Evolutionary conservation across 2,329 filamentous ascomycete species (phyloP), one percentile per base, ranked within the genome.

Genomic region (Penicillium sp.): DNA sequence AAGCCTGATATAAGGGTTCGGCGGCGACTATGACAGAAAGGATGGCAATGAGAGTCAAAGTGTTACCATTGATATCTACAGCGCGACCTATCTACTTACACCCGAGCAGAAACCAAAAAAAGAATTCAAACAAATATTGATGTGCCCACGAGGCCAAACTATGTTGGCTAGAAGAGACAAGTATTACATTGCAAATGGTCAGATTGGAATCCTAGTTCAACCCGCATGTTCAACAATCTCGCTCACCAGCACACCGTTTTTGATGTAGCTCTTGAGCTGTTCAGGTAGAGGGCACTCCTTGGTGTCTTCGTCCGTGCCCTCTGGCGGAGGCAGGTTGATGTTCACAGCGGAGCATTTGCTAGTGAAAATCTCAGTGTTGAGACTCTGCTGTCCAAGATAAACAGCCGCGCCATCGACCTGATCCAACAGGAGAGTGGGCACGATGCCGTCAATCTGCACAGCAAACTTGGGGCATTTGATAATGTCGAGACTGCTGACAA

Each of bases 201-300:
- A 18, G 40, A 29, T 14, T 5, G 43, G 36, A 13, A 43, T 9
- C 3, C 11, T 9, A 14, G 11, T 46, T 58, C 81, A 97, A 53
- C 93, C 92, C 60, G 90, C 86, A 77, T 97, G 93, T 67, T 94
- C 92, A 16, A 99, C 94, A 73, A 99, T 97, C 82, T 97, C 93
- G 69, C 86, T 96, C 27, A 93, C 83, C 59, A 97, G 71, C 61
- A 89, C 86, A 21, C 90, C 89, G 74, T 91, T 79, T 73, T 87
- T 90, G 79, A 84, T 81, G 83, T 81, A 90, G 80, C 70, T 91
- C 85, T 91, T 86, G 67, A 97, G 89, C 80, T 99, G 94, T 68
- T 92, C 91, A 0, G 94, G 94, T 56, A 97, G 75, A 1, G 94
- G 87, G 49, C 90, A 83, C 76, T 99, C 94, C 72, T 86, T 88